These are phyloP conservation scores for Solanum commersonii DNA, from an alignment of 257 asterid species.

Conservation along the genomic window DNA sequence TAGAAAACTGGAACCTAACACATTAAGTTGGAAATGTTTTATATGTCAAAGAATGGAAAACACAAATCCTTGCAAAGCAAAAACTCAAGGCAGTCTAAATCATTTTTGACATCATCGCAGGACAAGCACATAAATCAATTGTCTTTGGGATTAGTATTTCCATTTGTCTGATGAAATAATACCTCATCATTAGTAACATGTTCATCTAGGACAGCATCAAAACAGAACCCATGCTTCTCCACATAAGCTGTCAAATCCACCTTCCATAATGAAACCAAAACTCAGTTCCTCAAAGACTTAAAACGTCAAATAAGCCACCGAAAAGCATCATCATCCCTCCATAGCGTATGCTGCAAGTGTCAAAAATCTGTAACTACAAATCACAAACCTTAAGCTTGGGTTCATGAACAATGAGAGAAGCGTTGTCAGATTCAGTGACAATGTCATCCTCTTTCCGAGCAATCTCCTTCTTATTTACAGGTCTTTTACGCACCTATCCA, in stretches of 20 bases:
- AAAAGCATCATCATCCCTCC: background rate
- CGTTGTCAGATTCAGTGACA: constrained; percentile 67
- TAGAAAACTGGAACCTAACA: background rate
- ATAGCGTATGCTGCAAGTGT: background rate
- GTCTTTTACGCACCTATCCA: constrained; percentile 91
- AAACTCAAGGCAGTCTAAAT: background rate
- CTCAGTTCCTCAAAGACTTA: constrained; percentile 15
- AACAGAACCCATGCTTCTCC: constrained; percentile 94
- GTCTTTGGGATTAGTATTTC: background rate
- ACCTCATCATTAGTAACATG: constrained; percentile 95
- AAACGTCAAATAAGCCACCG: background rate
- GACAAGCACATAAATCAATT: background rate
- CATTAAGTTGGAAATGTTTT: background rate
- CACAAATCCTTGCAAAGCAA: background rate
- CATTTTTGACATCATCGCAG: background rate
- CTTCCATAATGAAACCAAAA: constrained; percentile 31
- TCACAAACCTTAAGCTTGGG: constrained; percentile 80
- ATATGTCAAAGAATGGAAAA: background rate
- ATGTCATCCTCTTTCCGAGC: constrained; percentile 88
- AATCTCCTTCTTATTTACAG: constrained; percentile 86
- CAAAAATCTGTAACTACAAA: background rate
- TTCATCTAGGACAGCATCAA: constrained; percentile 95
- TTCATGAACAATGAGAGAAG: constrained; percentile 73
- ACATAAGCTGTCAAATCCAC: constrained; percentile 98
- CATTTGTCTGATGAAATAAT: background rate